Evolutionary conservation across 176 grass and related monocot species (phyloP).

Genomic region (Tillandsia leiboldiana): DNA sequence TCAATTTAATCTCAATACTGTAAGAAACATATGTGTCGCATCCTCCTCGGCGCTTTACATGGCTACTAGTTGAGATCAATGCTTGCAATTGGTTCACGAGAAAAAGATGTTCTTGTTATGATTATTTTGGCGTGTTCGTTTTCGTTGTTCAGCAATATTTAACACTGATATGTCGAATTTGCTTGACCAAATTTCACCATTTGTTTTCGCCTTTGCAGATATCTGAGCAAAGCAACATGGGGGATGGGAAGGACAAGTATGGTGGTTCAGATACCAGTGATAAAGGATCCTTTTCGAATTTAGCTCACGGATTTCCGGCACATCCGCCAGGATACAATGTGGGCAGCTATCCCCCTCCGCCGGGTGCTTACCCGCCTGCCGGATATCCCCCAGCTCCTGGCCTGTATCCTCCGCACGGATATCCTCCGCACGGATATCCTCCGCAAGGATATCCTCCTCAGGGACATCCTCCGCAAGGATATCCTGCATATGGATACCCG

Average conservation of each 20-base stretch:
- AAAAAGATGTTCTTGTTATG: too few species aligned
- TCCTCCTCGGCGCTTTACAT: too few species aligned
- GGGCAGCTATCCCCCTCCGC: slow-evolving; percentile 27
- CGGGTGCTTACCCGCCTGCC: slow-evolving; percentile 22
- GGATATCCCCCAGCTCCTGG: slow-evolving; percentile 26
- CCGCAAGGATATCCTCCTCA: neutral
- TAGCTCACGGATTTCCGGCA: neutral
- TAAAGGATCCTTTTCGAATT: slow-evolving; percentile 29
- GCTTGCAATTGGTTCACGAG: too few species aligned
- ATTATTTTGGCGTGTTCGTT: too few species aligned
- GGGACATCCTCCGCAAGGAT: slow-evolving; percentile 13
- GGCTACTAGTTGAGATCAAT: too few species aligned
- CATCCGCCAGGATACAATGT: neutral
- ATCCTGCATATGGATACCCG: slow-evolving; percentile 21
- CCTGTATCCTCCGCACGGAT: neutral
- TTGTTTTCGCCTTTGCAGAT: neutral
- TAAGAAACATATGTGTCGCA: too few species aligned
- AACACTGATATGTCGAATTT: too few species aligned
- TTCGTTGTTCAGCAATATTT: too few species aligned
- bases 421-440: slow-evolving; percentile 30
- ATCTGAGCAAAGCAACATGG: slow-evolving; percentile 21
- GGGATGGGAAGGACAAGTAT: slow-evolving; percentile 44
- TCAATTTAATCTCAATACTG: too few species aligned
- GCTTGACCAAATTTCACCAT: neutral
- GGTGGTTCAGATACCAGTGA: slow-evolving; percentile 12